Conservation (phyloP, 352 stramenopile genomes). For the Globisporangium viniferum region DNA sequence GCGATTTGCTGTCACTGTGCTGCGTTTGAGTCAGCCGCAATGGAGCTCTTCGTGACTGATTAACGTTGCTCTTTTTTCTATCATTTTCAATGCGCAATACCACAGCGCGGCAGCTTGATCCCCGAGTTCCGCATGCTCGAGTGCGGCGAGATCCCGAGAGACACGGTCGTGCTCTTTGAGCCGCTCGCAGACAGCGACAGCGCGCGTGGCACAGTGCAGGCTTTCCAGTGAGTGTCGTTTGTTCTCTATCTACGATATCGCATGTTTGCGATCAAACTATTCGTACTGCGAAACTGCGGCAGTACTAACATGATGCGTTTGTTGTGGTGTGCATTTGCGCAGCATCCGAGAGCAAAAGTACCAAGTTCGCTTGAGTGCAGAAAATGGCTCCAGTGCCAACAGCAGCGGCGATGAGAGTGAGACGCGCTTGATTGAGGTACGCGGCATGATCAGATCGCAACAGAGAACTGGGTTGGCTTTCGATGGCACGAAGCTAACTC, state of each 20-base stretch:
- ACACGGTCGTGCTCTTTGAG: slow-evolving; percentile 39
- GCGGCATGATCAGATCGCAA: too few species aligned
- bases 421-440: slow-evolving; percentile 6
- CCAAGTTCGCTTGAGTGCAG: slow-evolving; percentile 7
- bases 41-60: background rate
- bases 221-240: slow-evolving; percentile 28
- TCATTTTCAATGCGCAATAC: too few species aligned
- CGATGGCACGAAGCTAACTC: background rate
- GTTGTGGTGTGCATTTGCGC: background rate
- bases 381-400: background rate
- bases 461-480: background rate
- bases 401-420: background rate
- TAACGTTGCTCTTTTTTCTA: background rate
- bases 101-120: slow-evolving; percentile 47
- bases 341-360: slow-evolving; percentile 24
- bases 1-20: background rate
- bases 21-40: background rate
- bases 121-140: slow-evolving; percentile 68
- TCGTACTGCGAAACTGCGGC: background rate
- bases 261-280: background rate
- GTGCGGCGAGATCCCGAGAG: slow-evolving; percentile 60
- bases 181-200: background rate
- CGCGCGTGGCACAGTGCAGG: slow-evolving; percentile 22
- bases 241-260: background rate
- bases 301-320: background rate